These are phyloP conservation scores for Megacollybia marginata DNA, from an alignment of 768 basidiomycete genomes.

Conservation along the genomic window DNA sequence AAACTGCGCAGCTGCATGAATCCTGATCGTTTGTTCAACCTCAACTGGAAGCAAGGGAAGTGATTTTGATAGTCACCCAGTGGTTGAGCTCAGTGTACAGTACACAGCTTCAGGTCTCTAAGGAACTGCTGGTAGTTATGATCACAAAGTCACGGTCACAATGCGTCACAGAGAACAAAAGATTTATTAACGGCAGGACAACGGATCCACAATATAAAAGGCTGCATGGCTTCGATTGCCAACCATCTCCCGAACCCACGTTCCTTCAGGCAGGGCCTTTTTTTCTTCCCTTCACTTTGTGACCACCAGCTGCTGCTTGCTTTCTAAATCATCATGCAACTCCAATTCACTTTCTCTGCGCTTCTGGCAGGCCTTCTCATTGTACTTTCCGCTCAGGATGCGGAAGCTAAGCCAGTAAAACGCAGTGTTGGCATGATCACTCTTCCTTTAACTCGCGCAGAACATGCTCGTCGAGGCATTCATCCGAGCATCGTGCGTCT, in stretches of 20 bases:
- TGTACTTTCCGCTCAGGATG: conserved; percentile 28
- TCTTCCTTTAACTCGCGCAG: conserved; percentile 35
- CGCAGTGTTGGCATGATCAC: conserved; percentile 28
- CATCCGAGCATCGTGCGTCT: conserved; percentile 32
- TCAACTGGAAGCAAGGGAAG: too few species aligned
- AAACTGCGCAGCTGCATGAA: too few species aligned
- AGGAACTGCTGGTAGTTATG: too few species aligned
- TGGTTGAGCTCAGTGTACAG: too few species aligned
- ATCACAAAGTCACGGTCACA: too few species aligned
- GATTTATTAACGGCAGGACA: too few species aligned
- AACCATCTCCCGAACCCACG: background rate
- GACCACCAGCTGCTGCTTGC: conserved; percentile 7
- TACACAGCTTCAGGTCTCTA: too few species aligned
- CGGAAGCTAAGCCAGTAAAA: conserved; percentile 35
- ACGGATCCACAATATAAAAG: too few species aligned
- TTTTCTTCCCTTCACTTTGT: conserved; percentile 12
- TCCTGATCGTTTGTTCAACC: too few species aligned
- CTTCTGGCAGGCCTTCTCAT: conserved; percentile 47
- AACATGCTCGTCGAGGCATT: conserved; percentile 17
- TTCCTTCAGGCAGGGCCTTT: conserved; percentile 25
- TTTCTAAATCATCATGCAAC: conserved; percentile 39
- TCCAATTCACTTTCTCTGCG: conserved; percentile 40
- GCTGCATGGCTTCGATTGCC: too few species aligned
- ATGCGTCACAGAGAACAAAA: too few species aligned
- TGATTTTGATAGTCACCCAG: too few species aligned